Evolutionary conservation across 305 asterid genomes (phyloP), one percentile per base, ranked within the genome.

Genomic region (Fraxinus sp.): DNA sequence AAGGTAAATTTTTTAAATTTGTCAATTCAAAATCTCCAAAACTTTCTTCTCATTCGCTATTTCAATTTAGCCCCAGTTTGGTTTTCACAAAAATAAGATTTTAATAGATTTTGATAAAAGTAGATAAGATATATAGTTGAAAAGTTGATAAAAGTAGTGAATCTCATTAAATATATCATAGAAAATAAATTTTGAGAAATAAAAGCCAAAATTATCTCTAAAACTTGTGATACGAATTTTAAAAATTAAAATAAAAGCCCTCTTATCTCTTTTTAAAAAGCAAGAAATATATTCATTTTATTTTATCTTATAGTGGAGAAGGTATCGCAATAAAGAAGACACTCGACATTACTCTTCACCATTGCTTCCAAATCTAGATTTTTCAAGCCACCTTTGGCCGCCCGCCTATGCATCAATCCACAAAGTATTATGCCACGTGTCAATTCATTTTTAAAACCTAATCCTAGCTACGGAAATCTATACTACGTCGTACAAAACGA

Each of bases 321-420:
- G 79, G 83, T 75, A 82, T 78, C 84, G 32, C 70, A 81, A 7
- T 35, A 3, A 30, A 13, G 82, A 37, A 41, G 85, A 84, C 87
- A 84, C 89, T 78, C 83, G 77, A 86, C 89, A 55, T 37, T 22
- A 72, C 74, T 76, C 86, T 77, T 77, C 77, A 71, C 89, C 90
- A 84, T 82, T 88, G 84, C 85, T 86, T 86, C 85, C 84, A 86
- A 81, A 80, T 88, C 87, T 85, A 80, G 64, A 44, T 80, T 83
- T 83, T 86, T 62, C 32, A 57, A 3, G 66, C 81, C 80, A 80
- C 79, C 86, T 73, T 55, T 75, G 9, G 70, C n/a, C n/a, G n/a
- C n/a, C 78, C 76, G 49, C 20, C 7, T 35, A 74, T 74, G 62
- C 28, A n/a, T 81, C 66, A 22, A 20, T 41, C 22, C 73, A 73